These are phyloP conservation scores for Bondarzewia mesenterica DNA, from an alignment of 1,284 basidiomycete genomes.

Conservation along the genomic window DNA sequence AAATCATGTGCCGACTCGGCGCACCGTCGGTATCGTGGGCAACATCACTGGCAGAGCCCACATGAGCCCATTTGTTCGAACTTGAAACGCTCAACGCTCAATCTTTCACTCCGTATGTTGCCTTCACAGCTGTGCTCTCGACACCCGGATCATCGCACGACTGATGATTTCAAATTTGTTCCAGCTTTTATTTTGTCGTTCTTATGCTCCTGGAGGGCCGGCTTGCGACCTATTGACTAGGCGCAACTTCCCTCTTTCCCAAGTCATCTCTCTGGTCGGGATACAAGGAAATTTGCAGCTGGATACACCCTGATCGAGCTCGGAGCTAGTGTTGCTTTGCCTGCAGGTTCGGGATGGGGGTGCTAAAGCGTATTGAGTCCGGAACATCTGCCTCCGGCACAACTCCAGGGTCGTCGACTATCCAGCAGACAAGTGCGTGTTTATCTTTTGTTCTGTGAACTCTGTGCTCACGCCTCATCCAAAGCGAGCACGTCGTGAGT, in stretches of 20 bases:
- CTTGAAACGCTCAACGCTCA: too few species aligned
- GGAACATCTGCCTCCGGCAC: background rate
- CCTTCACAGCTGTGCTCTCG: too few species aligned
- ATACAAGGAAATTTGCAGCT: background rate
- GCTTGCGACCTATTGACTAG: background rate
- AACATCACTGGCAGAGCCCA: too few species aligned
- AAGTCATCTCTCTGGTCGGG: too few species aligned
- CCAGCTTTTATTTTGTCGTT: background rate
- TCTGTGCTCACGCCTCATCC: background rate
- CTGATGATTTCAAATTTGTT: too few species aligned
- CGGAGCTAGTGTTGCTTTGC: background rate
- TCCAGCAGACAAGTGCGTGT: background rate
- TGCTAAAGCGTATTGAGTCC: background rate
- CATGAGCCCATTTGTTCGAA: too few species aligned
- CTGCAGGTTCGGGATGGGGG: background rate
- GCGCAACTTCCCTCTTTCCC: too few species aligned
- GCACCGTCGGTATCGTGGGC: too few species aligned
- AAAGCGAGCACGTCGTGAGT: background rate
- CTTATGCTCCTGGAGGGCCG: background rate
- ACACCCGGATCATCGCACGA: too few species aligned
- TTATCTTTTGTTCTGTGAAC: too few species aligned
- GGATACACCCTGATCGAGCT: background rate
- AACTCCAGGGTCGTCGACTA: background rate
- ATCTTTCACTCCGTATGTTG: too few species aligned
- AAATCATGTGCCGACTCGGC: too few species aligned